These are phyloP conservation scores for Fusarium staphyleae DNA, from an alignment of 2,329 filamentous ascomycete genomes.

Conservation along the genomic window DNA sequence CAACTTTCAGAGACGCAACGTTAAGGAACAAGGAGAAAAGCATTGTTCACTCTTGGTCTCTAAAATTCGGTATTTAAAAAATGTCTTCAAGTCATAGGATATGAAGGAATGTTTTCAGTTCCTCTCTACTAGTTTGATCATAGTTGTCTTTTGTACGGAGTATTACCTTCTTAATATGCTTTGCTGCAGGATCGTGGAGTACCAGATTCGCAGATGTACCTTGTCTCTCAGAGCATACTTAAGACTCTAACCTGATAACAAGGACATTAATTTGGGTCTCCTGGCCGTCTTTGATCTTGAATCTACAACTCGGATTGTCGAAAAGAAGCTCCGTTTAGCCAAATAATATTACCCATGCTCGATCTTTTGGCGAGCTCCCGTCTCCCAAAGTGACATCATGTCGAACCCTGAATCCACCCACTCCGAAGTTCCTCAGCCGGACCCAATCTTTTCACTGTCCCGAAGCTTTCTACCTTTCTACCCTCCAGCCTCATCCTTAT, in stretches of 20 bases:
- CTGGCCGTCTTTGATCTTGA: neutral
- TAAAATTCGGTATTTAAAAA: neutral
- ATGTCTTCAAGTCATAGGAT: neutral
- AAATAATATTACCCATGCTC: neutral
- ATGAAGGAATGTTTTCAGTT: too few relatives aligned
- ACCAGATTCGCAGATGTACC: neutral
- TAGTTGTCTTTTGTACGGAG: neutral
- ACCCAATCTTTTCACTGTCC: constrained; percentile 35
- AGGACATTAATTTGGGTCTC: neutral
- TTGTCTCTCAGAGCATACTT: neutral
- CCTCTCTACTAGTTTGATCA: too few relatives aligned
- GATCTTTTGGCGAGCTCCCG: constrained; percentile 2
- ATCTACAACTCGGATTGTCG: neutral
- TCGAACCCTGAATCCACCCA: constrained; percentile 27
- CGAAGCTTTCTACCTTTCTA: constrained; percentile 15
- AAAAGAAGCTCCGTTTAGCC: neutral
- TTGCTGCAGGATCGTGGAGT: neutral
- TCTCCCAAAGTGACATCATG: constrained; percentile 33
- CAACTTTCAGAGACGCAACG: constrained; percentile 34
- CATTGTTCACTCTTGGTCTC: neutral
- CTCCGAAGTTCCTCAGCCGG: constrained; percentile 20
- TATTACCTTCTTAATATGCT: neutral
- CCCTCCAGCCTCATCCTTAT: constrained; percentile 10
- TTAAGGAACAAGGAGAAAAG: neutral
- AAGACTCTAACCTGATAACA: neutral